phyloP scores from a whole-genome alignment of 75 land plant genomes.

The Pseudotsuga menziesii region DNA sequence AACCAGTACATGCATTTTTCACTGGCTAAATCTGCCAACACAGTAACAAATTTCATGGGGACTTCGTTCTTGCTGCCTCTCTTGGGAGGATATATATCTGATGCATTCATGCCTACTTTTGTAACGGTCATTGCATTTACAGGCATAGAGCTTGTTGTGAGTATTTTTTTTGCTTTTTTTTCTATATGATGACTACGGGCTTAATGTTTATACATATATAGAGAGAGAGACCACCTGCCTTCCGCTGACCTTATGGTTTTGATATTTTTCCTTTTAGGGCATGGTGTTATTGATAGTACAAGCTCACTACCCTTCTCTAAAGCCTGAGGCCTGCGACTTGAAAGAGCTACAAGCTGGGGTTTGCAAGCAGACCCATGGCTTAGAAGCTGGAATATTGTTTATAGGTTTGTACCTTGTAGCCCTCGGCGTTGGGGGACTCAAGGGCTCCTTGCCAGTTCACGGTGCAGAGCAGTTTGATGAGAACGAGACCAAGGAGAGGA shows the following conservation, averaged over 20 bases:
- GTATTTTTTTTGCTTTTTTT: neutral
- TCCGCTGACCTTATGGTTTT: neutral
- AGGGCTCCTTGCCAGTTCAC: conserved; percentile 33
- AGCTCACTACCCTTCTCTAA: conserved; percentile 29
- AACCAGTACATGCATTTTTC: no score
- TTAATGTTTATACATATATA: no score
- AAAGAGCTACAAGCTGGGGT: neutral
- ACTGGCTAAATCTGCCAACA: no score
- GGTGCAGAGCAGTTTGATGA: conserved; percentile 46
- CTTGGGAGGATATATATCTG: no score
- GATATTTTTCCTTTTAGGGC: conserved; percentile 21
- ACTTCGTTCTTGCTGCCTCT: no score
- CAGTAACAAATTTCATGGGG: no score
- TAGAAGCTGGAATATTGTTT: conserved; percentile 22
- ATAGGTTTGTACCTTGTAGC: conserved; percentile 32
- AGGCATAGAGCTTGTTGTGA: conserved; percentile 46
- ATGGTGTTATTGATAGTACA: conserved; percentile 24
- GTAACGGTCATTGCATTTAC: conserved; percentile 43
- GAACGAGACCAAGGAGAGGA: conserved; percentile 21
- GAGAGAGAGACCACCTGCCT: no score
- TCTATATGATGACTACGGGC: no score
- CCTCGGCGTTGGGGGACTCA: conserved; percentile 34
- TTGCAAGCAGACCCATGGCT: conserved; percentile 31
- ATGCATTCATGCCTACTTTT: conserved; percentile 39
- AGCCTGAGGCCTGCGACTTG: conserved; percentile 25